Conservation (phyloP, 2,329 filamentous ascomycete species). For the Hypomyces rosellus region DNA sequence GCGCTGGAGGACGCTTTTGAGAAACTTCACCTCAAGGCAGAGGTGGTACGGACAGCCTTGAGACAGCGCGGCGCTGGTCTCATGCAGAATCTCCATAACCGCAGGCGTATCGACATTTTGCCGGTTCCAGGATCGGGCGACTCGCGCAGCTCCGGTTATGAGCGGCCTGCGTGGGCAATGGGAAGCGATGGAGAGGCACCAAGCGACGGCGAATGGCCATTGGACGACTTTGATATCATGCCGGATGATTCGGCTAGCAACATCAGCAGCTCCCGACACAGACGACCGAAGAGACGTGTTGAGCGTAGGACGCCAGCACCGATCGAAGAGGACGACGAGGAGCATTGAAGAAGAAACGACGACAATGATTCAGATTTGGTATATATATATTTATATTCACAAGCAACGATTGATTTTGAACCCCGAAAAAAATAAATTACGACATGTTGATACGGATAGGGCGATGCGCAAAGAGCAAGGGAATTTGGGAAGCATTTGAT, state of each 20-base stretch:
- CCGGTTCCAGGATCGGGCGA: slow-evolving; percentile 42
- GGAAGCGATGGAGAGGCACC: slow-evolving; percentile 42
- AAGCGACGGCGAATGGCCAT: slow-evolving; percentile 51
- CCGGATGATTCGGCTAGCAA: slow-evolving; percentile 79
- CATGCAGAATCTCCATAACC: slow-evolving; percentile 56
- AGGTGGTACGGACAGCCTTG: slow-evolving; percentile 69
- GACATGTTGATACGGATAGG: slow-evolving; percentile 10
- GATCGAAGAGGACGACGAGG: slow-evolving; percentile 68
- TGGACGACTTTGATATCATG: slow-evolving; percentile 56
- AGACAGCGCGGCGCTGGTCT: slow-evolving; percentile 79
- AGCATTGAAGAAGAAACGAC: slow-evolving; percentile 26
- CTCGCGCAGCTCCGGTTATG: slow-evolving; percentile 38
- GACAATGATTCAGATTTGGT: neutral
- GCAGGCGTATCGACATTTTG: slow-evolving; percentile 50
- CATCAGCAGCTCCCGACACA: slow-evolving; percentile 63
- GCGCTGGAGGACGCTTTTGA: slow-evolving; percentile 91
- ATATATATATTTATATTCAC: neutral
- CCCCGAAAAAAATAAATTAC: neutral
- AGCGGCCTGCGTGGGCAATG: slow-evolving; percentile 32
- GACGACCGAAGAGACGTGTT: slow-evolving; percentile 59
- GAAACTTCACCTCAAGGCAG: slow-evolving; percentile 77
- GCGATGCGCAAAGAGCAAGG: neutral
- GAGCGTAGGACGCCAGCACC: slow-evolving; percentile 66
- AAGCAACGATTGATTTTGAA: neutral
- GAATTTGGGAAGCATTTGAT: slow-evolving; percentile 14